A percentile compares a stretch with the other conserved stretches of the same genome.
Conservation (phyloP, 1,139 yeast genomes). For the Chernovozyma sophiae-reginae region DNA sequence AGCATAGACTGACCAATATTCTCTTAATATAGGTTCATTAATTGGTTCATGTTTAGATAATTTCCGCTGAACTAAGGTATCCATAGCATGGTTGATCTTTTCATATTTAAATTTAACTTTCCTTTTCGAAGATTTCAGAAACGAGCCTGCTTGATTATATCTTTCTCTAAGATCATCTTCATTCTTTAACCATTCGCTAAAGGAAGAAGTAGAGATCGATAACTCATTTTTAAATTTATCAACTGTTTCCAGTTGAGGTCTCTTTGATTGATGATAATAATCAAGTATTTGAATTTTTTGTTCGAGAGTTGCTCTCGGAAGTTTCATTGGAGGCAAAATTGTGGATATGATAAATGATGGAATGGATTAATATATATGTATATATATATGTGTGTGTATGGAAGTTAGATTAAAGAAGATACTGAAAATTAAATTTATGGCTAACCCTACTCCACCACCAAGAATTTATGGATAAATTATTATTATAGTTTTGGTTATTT, state of each 20-base stretch:
- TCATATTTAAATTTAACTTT: slow-evolving; percentile 53
- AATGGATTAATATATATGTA: background rate
- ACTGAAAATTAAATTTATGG: too few relatives aligned
- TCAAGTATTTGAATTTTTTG: slow-evolving; percentile 55
- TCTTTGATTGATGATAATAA: slow-evolving; percentile 42
- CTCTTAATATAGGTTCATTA: slow-evolving; percentile 52
- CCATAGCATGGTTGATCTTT: slow-evolving; percentile 57
- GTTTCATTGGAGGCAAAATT: slow-evolving; percentile 26
- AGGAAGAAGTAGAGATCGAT: slow-evolving; percentile 53
- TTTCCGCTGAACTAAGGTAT: slow-evolving; percentile 43
- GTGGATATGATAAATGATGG: too few relatives aligned
- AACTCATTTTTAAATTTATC: slow-evolving; percentile 45
- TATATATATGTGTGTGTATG: background rate
- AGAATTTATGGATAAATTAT: too few relatives aligned
- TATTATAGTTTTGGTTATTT: too few relatives aligned
- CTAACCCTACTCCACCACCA: too few relatives aligned
- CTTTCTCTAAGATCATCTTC: slow-evolving; percentile 47
- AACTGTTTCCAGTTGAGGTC: slow-evolving; percentile 58
- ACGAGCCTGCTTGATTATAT: slow-evolving; percentile 32
- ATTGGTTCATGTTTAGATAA: slow-evolving; percentile 43
- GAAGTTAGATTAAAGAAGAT: too few relatives aligned
- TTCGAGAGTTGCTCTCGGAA: slow-evolving; percentile 56
- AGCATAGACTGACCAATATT: slow-evolving; percentile 54
- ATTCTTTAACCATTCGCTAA: slow-evolving; percentile 57
- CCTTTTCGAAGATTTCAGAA: slow-evolving; percentile 40